A percentile compares a stretch with the other conserved stretches of the same genome.
Evolutionary conservation across 371 early-diverging fungal genomes (phyloP).

Genomic region (Actinomortierella ambigua): DNA sequence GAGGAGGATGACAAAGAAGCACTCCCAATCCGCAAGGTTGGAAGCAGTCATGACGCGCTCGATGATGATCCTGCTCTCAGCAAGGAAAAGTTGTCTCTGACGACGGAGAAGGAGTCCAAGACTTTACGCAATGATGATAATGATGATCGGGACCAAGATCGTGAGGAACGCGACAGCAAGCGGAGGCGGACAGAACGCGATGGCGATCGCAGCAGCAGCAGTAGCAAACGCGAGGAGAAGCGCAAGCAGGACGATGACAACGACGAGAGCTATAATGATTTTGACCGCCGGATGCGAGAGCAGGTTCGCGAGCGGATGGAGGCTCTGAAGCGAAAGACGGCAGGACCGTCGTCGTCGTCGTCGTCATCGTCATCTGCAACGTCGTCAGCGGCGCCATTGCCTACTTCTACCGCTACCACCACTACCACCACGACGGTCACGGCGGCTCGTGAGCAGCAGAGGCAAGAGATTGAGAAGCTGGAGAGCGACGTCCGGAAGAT

Average conservation of each 20-base stretch:
- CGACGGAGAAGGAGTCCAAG: constrained; percentile 7
- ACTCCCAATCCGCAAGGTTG: constrained; percentile 44
- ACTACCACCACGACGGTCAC: constrained; percentile 5
- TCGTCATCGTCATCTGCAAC: constrained; percentile 7
- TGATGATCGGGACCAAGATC: neutral
- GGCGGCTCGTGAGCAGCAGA: constrained; percentile 8
- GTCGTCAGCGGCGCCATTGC: neutral
- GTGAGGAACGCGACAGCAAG: no score
- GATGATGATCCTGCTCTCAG: constrained; percentile 58
- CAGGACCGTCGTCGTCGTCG: constrained; percentile 9
- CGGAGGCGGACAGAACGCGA: constrained; percentile 1
- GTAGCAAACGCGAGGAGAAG: neutral
- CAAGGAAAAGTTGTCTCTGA: constrained; percentile 45
- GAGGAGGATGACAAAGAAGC: constrained; percentile 54
- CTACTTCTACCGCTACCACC: neutral
- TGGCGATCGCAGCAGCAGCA: neutral
- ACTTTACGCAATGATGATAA: neutral
- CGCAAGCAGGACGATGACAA: constrained; percentile 28
- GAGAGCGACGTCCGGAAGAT: constrained; percentile 64
- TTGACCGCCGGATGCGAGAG: constrained; percentile 54
- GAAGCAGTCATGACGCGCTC: constrained; percentile 84
- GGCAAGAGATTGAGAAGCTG: constrained; percentile 55
- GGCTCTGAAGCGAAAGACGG: constrained; percentile 16
- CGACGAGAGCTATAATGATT: constrained; percentile 44
- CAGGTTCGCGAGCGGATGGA: constrained; percentile 42